Evolutionary conservation across 2,329 filamentous ascomycete genomes (phyloP).

Genomic region (Penicillium capsulatum): DNA sequence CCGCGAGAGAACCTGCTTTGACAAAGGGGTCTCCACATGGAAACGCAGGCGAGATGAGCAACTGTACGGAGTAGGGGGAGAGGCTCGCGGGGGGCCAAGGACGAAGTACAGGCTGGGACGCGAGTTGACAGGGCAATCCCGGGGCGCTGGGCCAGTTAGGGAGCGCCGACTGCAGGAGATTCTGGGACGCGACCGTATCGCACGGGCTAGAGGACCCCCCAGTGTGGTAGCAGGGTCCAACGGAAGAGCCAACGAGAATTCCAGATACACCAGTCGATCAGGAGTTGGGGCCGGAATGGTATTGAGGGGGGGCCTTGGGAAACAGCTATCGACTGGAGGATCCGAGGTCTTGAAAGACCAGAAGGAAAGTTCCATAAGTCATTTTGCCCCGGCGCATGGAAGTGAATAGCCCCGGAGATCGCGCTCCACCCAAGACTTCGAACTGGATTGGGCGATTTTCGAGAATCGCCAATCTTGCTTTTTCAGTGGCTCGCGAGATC

Average conservation of each 20-base stretch:
- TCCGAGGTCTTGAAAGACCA: no score
- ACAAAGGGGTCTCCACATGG: constrained; percentile 20
- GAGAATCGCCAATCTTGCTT: constrained; percentile 13
- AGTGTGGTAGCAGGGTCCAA: constrained; percentile 15
- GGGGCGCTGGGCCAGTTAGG: constrained; percentile 27
- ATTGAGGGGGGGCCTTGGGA: no score
- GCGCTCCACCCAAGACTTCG: no score
- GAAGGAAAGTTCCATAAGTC: no score
- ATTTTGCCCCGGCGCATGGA: no score
- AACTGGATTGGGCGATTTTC: constrained; percentile 16
- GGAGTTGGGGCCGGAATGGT: constrained; percentile 10
- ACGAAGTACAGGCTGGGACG: no score
- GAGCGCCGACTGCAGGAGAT: constrained; percentile 18
- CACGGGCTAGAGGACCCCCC: constrained; percentile 15
- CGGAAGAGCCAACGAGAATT: constrained; percentile 17
- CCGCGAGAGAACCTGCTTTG: constrained; percentile 22
- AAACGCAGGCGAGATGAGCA: constrained; percentile 15
- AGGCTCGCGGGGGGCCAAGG: constrained; percentile 7
- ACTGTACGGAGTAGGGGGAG: constrained; percentile 21
- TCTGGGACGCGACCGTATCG: constrained; percentile 30
- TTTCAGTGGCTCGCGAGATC: constrained; percentile 11
- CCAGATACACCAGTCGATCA: constrained; percentile 15
- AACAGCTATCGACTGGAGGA: no score
- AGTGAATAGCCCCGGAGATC: no score
- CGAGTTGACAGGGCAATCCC: constrained; percentile 18